Evolutionary conservation across 352 stramenopile genomes (phyloP).

Genomic region (Salisapilia sapeloensis): DNA sequence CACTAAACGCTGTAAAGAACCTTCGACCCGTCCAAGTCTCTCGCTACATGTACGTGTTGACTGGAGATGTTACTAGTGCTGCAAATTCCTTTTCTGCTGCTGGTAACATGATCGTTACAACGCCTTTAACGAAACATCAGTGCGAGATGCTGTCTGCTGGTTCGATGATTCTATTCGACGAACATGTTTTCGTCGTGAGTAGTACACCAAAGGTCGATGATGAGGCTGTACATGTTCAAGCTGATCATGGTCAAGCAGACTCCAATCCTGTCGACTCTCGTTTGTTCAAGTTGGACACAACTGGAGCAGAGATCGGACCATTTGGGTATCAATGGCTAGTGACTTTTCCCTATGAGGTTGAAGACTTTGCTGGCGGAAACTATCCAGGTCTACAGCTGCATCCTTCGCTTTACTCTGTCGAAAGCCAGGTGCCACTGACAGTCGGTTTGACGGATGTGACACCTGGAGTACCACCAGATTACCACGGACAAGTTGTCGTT

Average conservation of each 20-base stretch:
- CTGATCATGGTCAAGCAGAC: conserved; percentile 7
- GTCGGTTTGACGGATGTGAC: conserved; percentile 10
- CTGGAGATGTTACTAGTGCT: conserved; percentile 10
- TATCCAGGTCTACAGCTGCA: conserved; percentile 33
- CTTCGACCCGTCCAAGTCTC: conserved; percentile 29
- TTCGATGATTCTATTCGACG: conserved; percentile 13
- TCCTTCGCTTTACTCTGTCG: conserved; percentile 27
- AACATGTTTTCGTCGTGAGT: conserved; percentile 16
- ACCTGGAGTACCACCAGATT: conserved; percentile 8
- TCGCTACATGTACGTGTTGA: conserved; percentile 27
- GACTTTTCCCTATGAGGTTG: conserved; percentile 31
- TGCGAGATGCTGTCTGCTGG: conserved; percentile 16
- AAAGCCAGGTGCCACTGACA: conserved; percentile 8
- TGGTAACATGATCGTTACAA: conserved; percentile 22
- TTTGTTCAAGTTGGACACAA: conserved; percentile 21
- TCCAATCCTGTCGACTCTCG: conserved; percentile 10
- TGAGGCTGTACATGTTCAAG: conserved; percentile 23
- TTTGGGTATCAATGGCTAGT: conserved; percentile 57
- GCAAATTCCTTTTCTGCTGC: conserved; percentile 16
- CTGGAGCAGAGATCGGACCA: conserved; percentile 15
- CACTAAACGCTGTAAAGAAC: conserved; percentile 19
- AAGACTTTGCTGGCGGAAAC: conserved; percentile 8
- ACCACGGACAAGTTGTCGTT: conserved; percentile 37
- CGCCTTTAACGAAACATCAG: conserved; percentile 14
- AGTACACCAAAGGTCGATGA: conserved; percentile 14